Evolutionary conservation across 495 filamentous ascomycete genomes (phyloP), one percentile per base, ranked within the genome.

Genomic region (Physcia stellaris): DNA sequence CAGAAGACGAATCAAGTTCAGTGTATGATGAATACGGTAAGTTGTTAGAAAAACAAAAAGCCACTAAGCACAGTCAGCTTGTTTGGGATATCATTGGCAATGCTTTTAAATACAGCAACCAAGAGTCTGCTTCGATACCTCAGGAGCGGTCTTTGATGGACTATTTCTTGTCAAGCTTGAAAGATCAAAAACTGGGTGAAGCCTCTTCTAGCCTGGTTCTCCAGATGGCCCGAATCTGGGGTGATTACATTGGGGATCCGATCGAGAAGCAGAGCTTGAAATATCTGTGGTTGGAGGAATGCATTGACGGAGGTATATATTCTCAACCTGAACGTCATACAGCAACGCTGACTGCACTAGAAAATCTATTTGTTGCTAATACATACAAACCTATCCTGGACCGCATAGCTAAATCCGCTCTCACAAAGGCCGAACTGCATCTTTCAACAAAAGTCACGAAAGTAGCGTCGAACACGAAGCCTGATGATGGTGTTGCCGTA

Each of bases 211-310:
- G 71, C 29, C 50, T 63, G 2, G 55, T 85, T 1, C 54, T 86
- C 11, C 68, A 83, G 39, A 62, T 82, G 51, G 68, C 75, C 15
- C 71, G 77, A 38, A 65, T 83, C 37, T 98, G 90, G 90, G 88
- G 88, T 2, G 72, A 77, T 3, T 93, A 90, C 56, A 79, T 94
- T 16, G 90, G 90, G 7, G 83, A 80, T 32, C 67, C 73, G 13
- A 67, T 94, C 30, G 64, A 70, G 39, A 71, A 55, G 30, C 90
- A 98, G 50, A 93, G 86, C 56, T 52, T 98, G 39, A 90, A 80
- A 53, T 94, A 85, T 59, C 92, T 95, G 49, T 88, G 79, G 68
- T 53, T 98, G n/a, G 90, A 98, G 57, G 86, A 95, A 59, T 86
- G 80, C 42, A 77, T 94, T 49, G 87, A 92, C 50, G 87, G 86